Evolutionary conservation across 345 rosid species (phyloP).

Genomic region (Syzygium aromaticum): DNA sequence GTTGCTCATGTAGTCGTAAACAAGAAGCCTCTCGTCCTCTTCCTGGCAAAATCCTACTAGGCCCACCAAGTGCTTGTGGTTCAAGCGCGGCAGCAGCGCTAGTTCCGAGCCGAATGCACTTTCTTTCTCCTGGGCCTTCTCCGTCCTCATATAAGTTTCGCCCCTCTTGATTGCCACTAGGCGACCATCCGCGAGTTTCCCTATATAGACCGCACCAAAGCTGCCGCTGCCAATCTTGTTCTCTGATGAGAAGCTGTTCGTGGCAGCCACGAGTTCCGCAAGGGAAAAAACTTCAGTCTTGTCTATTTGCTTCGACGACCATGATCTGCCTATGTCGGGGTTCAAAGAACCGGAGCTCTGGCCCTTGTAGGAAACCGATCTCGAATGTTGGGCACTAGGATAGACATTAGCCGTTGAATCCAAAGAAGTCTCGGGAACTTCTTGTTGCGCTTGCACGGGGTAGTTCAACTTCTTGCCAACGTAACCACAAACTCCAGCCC

Average conservation of each 20-base stretch:
- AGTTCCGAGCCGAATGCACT: constrained; percentile 49
- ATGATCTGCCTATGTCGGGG: constrained; percentile 22
- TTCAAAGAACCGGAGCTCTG: constrained; percentile 14
- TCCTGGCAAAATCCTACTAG: constrained; percentile 58
- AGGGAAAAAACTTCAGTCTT: constrained; percentile 27
- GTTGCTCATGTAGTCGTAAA: constrained; percentile 56
- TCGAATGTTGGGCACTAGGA: constrained; percentile 6
- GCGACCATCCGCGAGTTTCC: constrained; percentile 37
- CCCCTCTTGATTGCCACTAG: constrained; percentile 61
- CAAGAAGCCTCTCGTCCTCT: constrained; percentile 43
- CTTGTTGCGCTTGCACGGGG: neutral
- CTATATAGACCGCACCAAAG: constrained; percentile 49
- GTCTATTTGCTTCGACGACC: constrained; percentile 16
- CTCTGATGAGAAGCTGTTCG: constrained; percentile 30
- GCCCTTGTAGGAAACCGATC: constrained; percentile 13
- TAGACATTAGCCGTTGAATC: neutral
- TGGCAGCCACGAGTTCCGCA: constrained; percentile 35
- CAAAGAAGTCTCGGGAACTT: neutral
- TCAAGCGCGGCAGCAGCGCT: constrained; percentile 35
- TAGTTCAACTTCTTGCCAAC: neutral
- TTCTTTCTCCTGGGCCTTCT: constrained; percentile 38
- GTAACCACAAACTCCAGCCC: neutral
- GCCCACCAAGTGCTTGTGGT: constrained; percentile 58
- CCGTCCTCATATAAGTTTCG: constrained; percentile 8
- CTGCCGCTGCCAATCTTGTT: constrained; percentile 50